Evolutionary conservation across 1,284 basidiomycete species (phyloP).

Genomic region (Xerocomus amazonicus): DNA sequence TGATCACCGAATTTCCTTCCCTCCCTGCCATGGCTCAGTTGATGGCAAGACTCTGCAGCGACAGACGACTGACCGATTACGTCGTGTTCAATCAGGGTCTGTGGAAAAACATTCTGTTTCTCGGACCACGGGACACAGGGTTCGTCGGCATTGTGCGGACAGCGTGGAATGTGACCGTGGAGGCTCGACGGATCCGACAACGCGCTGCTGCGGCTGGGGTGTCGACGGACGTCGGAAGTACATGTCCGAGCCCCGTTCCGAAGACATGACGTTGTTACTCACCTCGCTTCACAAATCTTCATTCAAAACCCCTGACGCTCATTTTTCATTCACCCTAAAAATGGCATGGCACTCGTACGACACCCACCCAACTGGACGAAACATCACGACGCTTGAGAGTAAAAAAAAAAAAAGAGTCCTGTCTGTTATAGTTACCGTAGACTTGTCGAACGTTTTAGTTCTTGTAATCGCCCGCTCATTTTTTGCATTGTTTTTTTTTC

Average conservation of each 20-base stretch:
- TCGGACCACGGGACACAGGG: constrained; percentile 35
- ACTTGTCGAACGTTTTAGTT: constrained; percentile 10
- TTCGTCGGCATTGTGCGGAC: constrained; percentile 37
- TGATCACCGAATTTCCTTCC: constrained; percentile 48
- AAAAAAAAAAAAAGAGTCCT: neutral
- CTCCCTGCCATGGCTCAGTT: constrained; percentile 51
- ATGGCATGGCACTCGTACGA: constrained; percentile 27
- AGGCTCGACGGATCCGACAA: constrained; percentile 36
- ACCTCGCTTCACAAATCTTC: constrained; percentile 6
- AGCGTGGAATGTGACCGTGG: constrained; percentile 44
- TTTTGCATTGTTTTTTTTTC: neutral
- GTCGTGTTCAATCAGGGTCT: constrained; percentile 39
- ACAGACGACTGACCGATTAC: constrained; percentile 30
- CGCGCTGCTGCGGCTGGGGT: constrained; percentile 8
- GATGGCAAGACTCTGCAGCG: constrained; percentile 32
- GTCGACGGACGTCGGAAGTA: constrained; percentile 13
- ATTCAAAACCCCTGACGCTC: constrained; percentile 19
- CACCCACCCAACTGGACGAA: constrained; percentile 21
- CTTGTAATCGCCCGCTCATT: constrained; percentile 21
- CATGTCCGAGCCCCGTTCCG: constrained; percentile 6
- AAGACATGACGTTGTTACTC: constrained; percentile 21
- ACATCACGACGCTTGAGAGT: constrained; percentile 24
- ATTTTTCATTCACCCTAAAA: constrained; percentile 17
- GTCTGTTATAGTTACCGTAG: neutral
- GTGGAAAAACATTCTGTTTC: constrained; percentile 43